Conservation (phyloP, 306 rosid species). For the Cicer yamashitae region DNA sequence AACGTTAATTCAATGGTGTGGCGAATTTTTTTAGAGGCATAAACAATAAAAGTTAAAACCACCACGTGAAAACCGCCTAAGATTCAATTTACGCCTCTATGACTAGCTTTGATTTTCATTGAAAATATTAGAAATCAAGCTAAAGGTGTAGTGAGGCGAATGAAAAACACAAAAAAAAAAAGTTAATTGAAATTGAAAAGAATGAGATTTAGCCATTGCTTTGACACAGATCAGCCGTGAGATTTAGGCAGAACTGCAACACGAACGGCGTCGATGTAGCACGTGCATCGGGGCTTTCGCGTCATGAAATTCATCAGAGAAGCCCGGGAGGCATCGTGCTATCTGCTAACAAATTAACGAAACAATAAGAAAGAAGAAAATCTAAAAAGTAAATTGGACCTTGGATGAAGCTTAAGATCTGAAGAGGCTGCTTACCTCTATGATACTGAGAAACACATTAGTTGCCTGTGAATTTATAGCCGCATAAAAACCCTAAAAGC, state of each 20-base stretch:
- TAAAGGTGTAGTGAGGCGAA: constrained; percentile 91
- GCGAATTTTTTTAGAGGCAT: constrained; percentile 83
- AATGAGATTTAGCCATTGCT: constrained; percentile 39
- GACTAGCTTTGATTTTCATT: constrained; percentile 65
- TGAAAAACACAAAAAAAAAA: not conserved
- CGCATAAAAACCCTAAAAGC: not conserved
- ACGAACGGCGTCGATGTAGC: constrained; percentile 48
- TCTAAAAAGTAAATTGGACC: not conserved
- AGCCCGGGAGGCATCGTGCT: constrained; percentile 55
- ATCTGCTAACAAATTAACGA: not conserved
- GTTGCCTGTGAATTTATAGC: not conserved
- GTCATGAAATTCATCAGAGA: constrained; percentile 38
- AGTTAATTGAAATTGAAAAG: not conserved
- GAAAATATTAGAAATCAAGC: constrained; percentile 57
- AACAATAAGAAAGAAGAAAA: not conserved
- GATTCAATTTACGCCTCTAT: constrained; percentile 60
- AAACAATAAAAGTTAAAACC: constrained; percentile 60
- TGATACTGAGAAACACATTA: too few relatives aligned
- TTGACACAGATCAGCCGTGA: constrained; percentile 51
- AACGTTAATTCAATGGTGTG: not conserved
- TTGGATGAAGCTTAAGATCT: not conserved
- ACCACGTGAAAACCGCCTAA: constrained; percentile 77
- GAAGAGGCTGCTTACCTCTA: not conserved
- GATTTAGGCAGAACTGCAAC: constrained; percentile 46
- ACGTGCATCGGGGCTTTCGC: constrained; percentile 48